These are phyloP conservation scores for Colletotrichum phormii DNA, from an alignment of 2,329 filamentous ascomycete genomes.

Conservation along the genomic window DNA sequence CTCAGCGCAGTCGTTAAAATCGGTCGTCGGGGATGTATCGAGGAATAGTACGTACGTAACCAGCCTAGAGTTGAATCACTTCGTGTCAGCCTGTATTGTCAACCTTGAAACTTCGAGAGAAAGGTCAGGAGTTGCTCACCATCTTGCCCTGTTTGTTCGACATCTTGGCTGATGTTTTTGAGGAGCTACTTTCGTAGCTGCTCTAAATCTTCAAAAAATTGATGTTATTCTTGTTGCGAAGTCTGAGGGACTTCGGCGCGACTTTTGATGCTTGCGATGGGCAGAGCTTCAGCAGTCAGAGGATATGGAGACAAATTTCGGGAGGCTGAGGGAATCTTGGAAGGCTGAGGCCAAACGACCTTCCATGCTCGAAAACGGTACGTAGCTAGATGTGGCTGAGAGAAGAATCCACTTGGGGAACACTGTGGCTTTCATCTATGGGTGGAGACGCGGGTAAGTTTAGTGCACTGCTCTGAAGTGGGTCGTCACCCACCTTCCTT, in stretches of 20 bases:
- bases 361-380: background rate
- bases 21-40: background rate
- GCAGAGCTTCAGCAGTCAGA: slow-evolving; percentile 53
- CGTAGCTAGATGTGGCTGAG: background rate
- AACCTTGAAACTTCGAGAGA: slow-evolving; percentile 58
- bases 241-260: slow-evolving; percentile 50
- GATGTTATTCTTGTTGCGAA: slow-evolving; percentile 48
- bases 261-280: slow-evolving; percentile 51
- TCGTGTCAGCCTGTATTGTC: slow-evolving; percentile 70
- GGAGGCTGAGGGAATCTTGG: slow-evolving; percentile 51
- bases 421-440: background rate
- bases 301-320: slow-evolving; percentile 55
- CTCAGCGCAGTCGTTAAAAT: background rate
- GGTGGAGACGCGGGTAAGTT: background rate
- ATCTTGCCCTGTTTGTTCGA: slow-evolving; percentile 99
- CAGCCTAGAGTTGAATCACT: slow-evolving; percentile 66
- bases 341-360: slow-evolving; percentile 46
- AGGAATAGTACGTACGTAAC: slow-evolving; percentile 70
- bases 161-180: slow-evolving; percentile 63
- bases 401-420: background rate
- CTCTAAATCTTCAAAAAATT: slow-evolving; percentile 58
- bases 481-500: slow-evolving; percentile 42
- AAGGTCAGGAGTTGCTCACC: slow-evolving; percentile 73
- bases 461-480: background rate
- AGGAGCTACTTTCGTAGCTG: slow-evolving; percentile 46